These are phyloP conservation scores for Guillardia theta DNA, from an alignment of 78 protist genomes.

Conservation along the genomic window DNA sequence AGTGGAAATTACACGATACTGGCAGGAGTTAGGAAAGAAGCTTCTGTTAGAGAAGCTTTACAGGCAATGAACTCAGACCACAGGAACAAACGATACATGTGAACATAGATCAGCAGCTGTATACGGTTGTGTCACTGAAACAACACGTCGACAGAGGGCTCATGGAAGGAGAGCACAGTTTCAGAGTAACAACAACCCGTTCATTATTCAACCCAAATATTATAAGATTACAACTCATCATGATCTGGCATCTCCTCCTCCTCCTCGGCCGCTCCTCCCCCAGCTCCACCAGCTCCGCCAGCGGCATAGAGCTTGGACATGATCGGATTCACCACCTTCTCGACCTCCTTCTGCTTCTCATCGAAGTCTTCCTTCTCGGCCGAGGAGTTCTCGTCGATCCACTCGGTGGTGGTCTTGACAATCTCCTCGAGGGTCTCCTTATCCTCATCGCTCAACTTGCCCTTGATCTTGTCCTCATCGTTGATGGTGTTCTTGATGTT, in stretches of 20 bases:
- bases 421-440: constrained; percentile 77
- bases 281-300: constrained; percentile 67
- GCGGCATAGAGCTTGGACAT: constrained; percentile 84
- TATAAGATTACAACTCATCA: constrained; percentile 84
- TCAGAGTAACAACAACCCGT: too few species aligned
- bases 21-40: too few species aligned
- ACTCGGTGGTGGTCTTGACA: constrained; percentile 66
- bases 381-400: constrained; percentile 88
- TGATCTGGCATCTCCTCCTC: constrained; percentile 78
- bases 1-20: too few species aligned
- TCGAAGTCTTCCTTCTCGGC: constrained; percentile 91
- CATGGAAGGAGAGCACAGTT: too few species aligned
- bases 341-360: constrained; percentile 88
- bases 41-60: too few species aligned
- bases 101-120: too few species aligned
- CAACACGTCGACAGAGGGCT: too few species aligned
- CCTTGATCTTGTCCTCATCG: constrained; percentile 83
- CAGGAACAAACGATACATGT: too few species aligned
- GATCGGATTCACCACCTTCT: constrained; percentile 91
- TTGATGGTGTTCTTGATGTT: constrained; percentile 59
- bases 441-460: constrained; percentile 92
- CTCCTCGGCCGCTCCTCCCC: constrained; percentile 62
- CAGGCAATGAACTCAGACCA: too few species aligned
- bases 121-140: too few species aligned
- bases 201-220: too few species aligned